Percentiles rank a stretch among this genome's conserved stretches.
These are phyloP conservation scores for Lasiosphaeriaceae sp. DNA, from an alignment of 495 filamentous ascomycete species.

Conservation along the genomic window DNA sequence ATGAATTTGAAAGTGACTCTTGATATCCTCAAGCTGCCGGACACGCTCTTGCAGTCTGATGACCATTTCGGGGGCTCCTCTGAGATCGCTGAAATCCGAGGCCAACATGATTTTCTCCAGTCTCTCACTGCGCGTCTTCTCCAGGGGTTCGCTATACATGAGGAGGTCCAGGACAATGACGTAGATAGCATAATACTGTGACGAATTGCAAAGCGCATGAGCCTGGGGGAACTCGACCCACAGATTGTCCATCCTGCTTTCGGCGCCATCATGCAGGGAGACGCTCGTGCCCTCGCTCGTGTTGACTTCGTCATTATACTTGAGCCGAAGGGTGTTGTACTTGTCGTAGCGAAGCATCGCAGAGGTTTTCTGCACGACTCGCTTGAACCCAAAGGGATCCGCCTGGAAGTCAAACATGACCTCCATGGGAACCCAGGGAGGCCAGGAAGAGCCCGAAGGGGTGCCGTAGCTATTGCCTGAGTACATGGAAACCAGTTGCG, in stretches of 20 bases:
- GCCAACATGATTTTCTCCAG: slow-evolving; percentile 98
- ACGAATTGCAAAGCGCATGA: slow-evolving; percentile 88
- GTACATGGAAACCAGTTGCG: slow-evolving; percentile 81
- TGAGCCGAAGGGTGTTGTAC: slow-evolving; percentile 93
- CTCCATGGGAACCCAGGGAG: slow-evolving; percentile 95
- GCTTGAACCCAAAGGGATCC: slow-evolving; percentile 90
- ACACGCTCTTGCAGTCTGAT: slow-evolving; percentile 86
- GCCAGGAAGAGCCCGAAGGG: slow-evolving; percentile 80
- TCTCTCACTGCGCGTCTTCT: slow-evolving; percentile 89
- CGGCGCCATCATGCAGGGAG: slow-evolving; percentile 50
- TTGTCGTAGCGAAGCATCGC: slow-evolving; percentile 94
- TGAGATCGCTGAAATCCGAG: slow-evolving; percentile 97
- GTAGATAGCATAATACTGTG: slow-evolving; percentile 95
- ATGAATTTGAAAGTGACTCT: slow-evolving; percentile 90
- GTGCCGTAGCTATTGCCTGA: slow-evolving; percentile 91
- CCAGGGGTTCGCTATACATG: slow-evolving; percentile 90
- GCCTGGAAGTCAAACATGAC: slow-evolving; percentile 94
- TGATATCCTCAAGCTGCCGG: slow-evolving; percentile 93
- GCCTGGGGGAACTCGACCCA: slow-evolving; percentile 95
- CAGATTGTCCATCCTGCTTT: slow-evolving; percentile 86
- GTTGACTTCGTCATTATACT: slow-evolving; percentile 93
- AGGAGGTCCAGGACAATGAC: slow-evolving; percentile 93
- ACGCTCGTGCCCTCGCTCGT: slow-evolving; percentile 45
- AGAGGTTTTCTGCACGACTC: slow-evolving; percentile 91
- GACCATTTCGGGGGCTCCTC: slow-evolving; percentile 91